A percentile compares a stretch with the other conserved stretches of the same genome.
Evolutionary conservation across 257 asterid species (phyloP).

Genomic region (Scutellaria galericulata): DNA sequence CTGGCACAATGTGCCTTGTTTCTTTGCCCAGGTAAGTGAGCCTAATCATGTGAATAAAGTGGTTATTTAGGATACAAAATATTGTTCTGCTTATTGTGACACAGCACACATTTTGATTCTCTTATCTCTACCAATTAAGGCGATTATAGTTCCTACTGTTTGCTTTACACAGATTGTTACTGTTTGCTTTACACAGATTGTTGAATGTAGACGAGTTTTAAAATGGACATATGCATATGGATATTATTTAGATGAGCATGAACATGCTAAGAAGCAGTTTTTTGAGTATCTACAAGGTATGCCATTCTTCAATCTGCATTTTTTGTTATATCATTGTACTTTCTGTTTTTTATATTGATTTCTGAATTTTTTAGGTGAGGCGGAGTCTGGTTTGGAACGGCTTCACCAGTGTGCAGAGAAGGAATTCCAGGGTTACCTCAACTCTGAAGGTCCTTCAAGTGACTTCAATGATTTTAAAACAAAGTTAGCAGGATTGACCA

Average conservation of each 20-base stretch:
- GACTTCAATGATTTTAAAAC: constrained; percentile 91
- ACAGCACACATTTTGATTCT: constrained; percentile 11
- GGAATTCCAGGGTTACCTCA: constrained; percentile 76
- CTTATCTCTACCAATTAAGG: constrained; percentile 21
- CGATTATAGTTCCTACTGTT: constrained; percentile 20
- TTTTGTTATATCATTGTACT: constrained; percentile 15
- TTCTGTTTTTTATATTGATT: constrained; percentile 24
- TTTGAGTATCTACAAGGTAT: constrained; percentile 94
- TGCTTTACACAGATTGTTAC: constrained; percentile 65
- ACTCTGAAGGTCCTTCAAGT: constrained; percentile 70
- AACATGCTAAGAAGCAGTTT: constrained; percentile 79
- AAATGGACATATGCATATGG: constrained; percentile 98
- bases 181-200: constrained; percentile 62
- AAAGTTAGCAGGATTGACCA: constrained; percentile 93
- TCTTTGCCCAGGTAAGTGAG: constrained; percentile 19
- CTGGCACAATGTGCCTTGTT: constrained; percentile 6
- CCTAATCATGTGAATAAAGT: neutral
- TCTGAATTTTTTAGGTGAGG: constrained; percentile 69
- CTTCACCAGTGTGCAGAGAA: constrained; percentile 98
- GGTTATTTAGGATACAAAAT: neutral
- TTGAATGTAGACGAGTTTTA: constrained; percentile 94
- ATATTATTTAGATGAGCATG: constrained; percentile 78
- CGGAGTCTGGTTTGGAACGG: constrained; percentile 95
- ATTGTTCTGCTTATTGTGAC: constrained; percentile 8
- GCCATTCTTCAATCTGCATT: constrained; percentile 24